Evolutionary conservation across 2,329 filamentous ascomycete genomes (phyloP).

Genomic region (Aspergillus bombycis): DNA sequence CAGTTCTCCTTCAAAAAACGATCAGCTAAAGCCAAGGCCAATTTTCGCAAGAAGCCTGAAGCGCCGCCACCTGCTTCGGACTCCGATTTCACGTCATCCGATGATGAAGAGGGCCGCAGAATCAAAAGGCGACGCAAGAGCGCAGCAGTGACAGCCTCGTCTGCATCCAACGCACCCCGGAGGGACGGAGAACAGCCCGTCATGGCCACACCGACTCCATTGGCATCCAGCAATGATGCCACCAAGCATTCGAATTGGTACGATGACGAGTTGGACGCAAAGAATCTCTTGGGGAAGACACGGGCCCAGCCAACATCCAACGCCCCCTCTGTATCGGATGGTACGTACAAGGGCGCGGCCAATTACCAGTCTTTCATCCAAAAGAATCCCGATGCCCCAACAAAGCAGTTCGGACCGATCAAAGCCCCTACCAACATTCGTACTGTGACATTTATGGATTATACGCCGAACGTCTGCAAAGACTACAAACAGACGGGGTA

Average conservation of each 20-base stretch:
- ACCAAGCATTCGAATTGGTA: slow-evolving; percentile 91
- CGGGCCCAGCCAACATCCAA: slow-evolving; percentile 23
- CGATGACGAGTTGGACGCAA: slow-evolving; percentile 65
- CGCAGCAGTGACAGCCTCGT: slow-evolving; percentile 68
- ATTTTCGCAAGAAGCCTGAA: slow-evolving; percentile 77
- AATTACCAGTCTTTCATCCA: slow-evolving; percentile 75
- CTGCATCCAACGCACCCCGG: slow-evolving; percentile 41
- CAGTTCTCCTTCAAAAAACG: slow-evolving; percentile 77
- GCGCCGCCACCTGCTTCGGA: slow-evolving; percentile 70
- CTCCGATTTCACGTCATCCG: slow-evolving; percentile 69
- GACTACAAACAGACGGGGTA: slow-evolving; percentile 82
- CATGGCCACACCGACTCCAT: slow-evolving; percentile 64
- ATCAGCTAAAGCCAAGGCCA: slow-evolving; percentile 73
- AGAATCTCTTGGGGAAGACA: slow-evolving; percentile 48
- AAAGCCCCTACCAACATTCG: slow-evolving; percentile 87
- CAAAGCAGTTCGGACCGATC: slow-evolving; percentile 75
- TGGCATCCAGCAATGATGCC: slow-evolving; percentile 76
- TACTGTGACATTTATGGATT: slow-evolving; percentile 88
- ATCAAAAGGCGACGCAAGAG: slow-evolving; percentile 79
- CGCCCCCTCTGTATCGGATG: slow-evolving; percentile 51
- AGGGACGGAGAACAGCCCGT: slow-evolving; percentile 56
- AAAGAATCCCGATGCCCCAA: slow-evolving; percentile 75
- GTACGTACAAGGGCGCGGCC: slow-evolving; percentile 76
- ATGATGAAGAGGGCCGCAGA: slow-evolving; percentile 74
- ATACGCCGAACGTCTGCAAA: slow-evolving; percentile 91